Base-by-base conservation (phyloP, 371 early-diverging fungal genomes). In the Mucor irregularis region DNA sequence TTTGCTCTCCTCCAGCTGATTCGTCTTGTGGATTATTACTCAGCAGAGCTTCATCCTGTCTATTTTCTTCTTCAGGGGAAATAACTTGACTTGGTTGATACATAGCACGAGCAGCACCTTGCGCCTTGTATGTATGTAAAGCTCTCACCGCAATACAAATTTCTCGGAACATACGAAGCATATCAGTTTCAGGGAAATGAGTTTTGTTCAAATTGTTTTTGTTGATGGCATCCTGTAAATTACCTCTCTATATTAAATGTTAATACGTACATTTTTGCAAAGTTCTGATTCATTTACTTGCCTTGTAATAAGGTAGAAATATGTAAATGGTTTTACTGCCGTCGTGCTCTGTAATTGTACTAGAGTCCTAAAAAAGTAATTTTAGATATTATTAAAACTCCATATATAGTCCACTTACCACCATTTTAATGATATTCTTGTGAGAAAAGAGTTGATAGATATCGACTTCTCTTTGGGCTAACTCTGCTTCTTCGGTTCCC, bases 251-350 rank as follows among this genome's bases (percentile, higher is more conserved):
- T 2, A 24, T 19, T 11, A 5, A 10, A 4, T 29, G 14, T 33
- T 43, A 49, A 28, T n/a, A 19, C 2, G 17, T 3, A 28, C 37
- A 28, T 29, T 2, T 3, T 4, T 25, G 3, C 10, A 26, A 45
- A 28, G 24, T 13, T 31, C 33, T 44, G 13, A 17, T 29, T n/a
- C n/a, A 4, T 14, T 35, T 5, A 19, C 35, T 45, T 71, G 80
- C 81, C 56, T 83, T 80, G 55, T 78, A 85, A 54, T 81, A 88
- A 4, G 85, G 85, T 44, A 86, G 53, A 55, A 86, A 82, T 3
- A 85, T 85, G 51, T 88, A 87, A 0, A 87, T 80, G 4, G 78
- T 75, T 59, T 82, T 83, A 49, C 74, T 73, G 2, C 83, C 83
- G 59, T 82, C 81, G 28, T 69, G 61, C 60, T 85, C 85, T 13